Evolutionary conservation across 805 yeast genomes (phyloP), one percentile per base, ranked within the genome.

Genomic region (Saccharomyces eubayanus): DNA sequence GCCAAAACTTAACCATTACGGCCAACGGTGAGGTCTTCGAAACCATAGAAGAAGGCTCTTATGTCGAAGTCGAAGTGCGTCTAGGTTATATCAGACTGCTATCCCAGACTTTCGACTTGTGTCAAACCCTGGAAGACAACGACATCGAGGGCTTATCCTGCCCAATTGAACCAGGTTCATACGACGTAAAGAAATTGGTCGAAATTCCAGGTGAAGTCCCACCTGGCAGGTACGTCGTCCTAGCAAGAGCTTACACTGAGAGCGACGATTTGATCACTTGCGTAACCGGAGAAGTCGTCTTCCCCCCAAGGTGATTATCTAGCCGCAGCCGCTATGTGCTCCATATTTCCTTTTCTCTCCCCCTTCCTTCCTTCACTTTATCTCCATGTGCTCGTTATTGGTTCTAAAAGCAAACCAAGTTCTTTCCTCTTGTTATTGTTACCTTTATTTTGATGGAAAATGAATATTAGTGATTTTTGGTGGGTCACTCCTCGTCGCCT

Each of bases 121-220:
- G 99, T 72, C 96, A 90, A 59, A 84, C 89, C 67, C 76, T 90
- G 55, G 81, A 82, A 51, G 85, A 90, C 62, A 91, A 90, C 47
- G 96, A 87, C 64, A 61, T 66, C 16, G 63, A 59, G 2, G 71
- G 65, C 6, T 72, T 90, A 75, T 77, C 79, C 55, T 94, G 99
- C 69, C 99, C 99, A 1, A 72, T 94, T 46, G 67, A 74, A 50
- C 74, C 80, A 58, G 99, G 98, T 11, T 68, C 71, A 50, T 85
- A 89, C 62, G 72, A 74, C 51, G 73, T 94, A 52, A 68, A 77
- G 28, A 90, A 90, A 69, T 72, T 74, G 47, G 95, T 94, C 28
- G 91, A 84, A 63, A 81, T 94, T 53, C 99, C 99, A 16, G 75
- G 77, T 14, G 94, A 89, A 69, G 96, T 92, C 31, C 99, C 99